phyloP scores from a whole-genome alignment of 208 protist genomes.

The Entamoeba histolytica region DNA sequence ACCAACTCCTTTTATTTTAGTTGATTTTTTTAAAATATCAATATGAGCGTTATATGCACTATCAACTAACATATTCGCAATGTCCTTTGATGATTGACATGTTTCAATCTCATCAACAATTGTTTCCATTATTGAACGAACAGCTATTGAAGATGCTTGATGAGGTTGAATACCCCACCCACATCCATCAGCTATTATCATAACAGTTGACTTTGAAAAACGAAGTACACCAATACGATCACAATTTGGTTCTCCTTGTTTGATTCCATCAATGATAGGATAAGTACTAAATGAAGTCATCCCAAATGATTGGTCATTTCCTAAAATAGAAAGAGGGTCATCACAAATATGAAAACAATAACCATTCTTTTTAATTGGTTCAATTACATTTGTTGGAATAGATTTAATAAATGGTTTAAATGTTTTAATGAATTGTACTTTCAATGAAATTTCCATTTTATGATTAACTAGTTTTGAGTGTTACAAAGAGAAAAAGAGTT shows the following conservation, averaged over 20 bases:
- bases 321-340: neutral
- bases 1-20: neutral
- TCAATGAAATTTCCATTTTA: neutral
- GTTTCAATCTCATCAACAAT: neutral
- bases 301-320: neutral
- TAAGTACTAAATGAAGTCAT: neutral
- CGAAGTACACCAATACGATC: neutral
- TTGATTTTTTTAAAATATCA: neutral
- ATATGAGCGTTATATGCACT: neutral
- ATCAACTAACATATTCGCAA: neutral
- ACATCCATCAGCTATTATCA: neutral
- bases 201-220: neutral
- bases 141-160: neutral
- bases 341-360: neutral
- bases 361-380: neutral
- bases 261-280: neutral
- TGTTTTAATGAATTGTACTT: neutral
- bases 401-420: neutral
- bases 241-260: neutral
- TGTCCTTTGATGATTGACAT: neutral
- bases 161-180: neutral
- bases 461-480: neutral
- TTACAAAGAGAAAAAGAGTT: neutral
- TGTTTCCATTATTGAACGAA: neutral
- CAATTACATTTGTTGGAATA: neutral